These are phyloP conservation scores for Corrigiola litoralis DNA, from an alignment of 179 eudicot species.

Conservation along the genomic window DNA sequence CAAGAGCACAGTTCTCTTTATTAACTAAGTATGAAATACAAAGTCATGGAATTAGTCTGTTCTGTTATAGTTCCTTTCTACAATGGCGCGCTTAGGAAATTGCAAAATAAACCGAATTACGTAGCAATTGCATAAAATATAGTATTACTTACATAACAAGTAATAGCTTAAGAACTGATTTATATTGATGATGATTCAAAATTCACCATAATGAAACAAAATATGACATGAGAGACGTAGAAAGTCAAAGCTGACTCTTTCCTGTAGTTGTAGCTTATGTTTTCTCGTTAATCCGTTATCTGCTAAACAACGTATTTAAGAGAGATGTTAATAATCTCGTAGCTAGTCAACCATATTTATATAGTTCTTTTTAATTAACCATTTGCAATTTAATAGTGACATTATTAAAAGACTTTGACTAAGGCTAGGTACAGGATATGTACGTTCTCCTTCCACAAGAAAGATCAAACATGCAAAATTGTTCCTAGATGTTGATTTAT, in stretches of 20 bases:
- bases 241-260: constrained; percentile 16
- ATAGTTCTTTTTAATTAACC: no score
- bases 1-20: no score
- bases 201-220: constrained; percentile 5
- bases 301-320: no score
- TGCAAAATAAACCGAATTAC: no score
- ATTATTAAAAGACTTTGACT: neutral
- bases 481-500: neutral
- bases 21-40: no score
- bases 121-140: neutral
- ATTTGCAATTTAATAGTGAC: neutral
- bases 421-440: neutral
- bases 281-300: no score
- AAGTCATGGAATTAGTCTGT: no score
- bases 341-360: no score
- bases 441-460: constrained; percentile 1
- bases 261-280: neutral
- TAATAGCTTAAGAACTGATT: neutral
- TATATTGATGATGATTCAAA: neutral
- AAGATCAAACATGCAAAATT: neutral
- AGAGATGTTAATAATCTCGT: no score
- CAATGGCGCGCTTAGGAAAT: no score
- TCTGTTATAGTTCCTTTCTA: no score
- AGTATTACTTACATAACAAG: neutral
- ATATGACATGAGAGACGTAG: constrained; percentile 8